Evolutionary conservation across 768 basidiomycete species (phyloP), one percentile per base, ranked within the genome.

Genomic region (Cystofilobasidium macerans): DNA sequence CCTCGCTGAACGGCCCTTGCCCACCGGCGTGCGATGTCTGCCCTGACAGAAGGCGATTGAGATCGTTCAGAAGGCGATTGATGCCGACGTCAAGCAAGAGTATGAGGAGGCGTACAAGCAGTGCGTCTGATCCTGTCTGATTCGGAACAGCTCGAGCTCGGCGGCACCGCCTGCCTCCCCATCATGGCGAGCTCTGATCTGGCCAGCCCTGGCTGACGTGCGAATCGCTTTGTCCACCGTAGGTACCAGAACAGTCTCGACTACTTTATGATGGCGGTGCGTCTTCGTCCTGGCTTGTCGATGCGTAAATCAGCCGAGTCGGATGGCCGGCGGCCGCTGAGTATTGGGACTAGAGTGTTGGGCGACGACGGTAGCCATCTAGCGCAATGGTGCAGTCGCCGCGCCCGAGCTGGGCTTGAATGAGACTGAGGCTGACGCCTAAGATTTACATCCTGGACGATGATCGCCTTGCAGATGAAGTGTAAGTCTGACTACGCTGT

Each of bases 231-330:
- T 36, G 30, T 24, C 28, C 5, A 42, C 47, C 28, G 18, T 38
- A 62, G 79, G 70, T 95, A 95, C 78, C 86, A 87, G 80, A 94
- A 97, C 81, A 82, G 89, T 0, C 82, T 98, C 67, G 95, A 99
- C 75, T 99, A 94, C 75, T 99, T 99, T 77, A 90, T 97, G 88
- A 87, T 97, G 70, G 92, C 93, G 12, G 80, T 90, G 75, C 93
- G 66, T 67, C 59, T 38, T 38, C n/a, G n/a, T n/a, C n/a, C n/a
- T n/a, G n/a, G n/a, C n/a, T n/a, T n/a, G n/a, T n/a, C n/a, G n/a
- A n/a, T n/a, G n/a, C n/a, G n/a, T n/a, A n/a, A n/a, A n/a, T n/a
- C n/a, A n/a, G n/a, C n/a, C n/a, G n/a, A n/a, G n/a, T n/a, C n/a
- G n/a, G n/a, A n/a, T n/a, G n/a, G n/a, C n/a, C n/a, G n/a, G n/a